Conservation (phyloP, 2,329 filamentous ascomycete genomes). For the Arthrobotrys sinensis region DNA sequence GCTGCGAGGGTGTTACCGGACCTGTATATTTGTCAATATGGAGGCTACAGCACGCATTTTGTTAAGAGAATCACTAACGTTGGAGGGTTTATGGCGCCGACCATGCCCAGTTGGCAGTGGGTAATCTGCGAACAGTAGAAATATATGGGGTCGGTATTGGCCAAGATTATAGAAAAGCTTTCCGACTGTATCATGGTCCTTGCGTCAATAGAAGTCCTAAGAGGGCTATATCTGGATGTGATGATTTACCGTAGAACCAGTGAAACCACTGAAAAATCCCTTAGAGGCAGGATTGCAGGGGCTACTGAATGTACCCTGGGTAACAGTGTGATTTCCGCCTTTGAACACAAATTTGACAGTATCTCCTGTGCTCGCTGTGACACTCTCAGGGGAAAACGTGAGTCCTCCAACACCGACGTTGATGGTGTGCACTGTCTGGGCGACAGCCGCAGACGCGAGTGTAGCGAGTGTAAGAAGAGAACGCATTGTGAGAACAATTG, state of each 20-base stretch:
- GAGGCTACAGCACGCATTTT: background rate
- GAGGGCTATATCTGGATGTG: background rate
- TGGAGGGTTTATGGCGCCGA: slow-evolving; percentile 52
- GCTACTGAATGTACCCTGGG: slow-evolving; percentile 80
- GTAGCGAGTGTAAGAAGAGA: slow-evolving; percentile 29
- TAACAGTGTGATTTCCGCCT: slow-evolving; percentile 80
- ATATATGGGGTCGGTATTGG: slow-evolving; percentile 67
- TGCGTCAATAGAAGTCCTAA: background rate
- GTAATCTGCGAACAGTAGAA: slow-evolving; percentile 40
- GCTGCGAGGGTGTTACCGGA: slow-evolving; percentile 54
- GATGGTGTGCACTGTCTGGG: slow-evolving; percentile 74
- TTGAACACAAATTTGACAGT: slow-evolving; percentile 43
- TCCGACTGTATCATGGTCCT: slow-evolving; percentile 29
- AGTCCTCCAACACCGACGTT: slow-evolving; percentile 73
- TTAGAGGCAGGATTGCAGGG: slow-evolving; percentile 77
- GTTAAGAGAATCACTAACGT: slow-evolving; percentile 20
- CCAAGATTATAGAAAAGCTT: slow-evolving; percentile 80
- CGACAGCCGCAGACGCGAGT: slow-evolving; percentile 31
- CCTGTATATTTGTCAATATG: background rate
- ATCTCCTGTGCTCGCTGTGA: slow-evolving; percentile 74
- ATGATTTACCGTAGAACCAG: slow-evolving; percentile 14
- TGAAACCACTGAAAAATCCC: slow-evolving; percentile 48
- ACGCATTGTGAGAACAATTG: slow-evolving; percentile 28
- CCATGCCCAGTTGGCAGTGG: slow-evolving; percentile 56
- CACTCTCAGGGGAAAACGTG: slow-evolving; percentile 77